phyloP scores from a whole-genome alignment of 2,329 filamentous ascomycete genomes.

The Botryotinia convoluta region DNA sequence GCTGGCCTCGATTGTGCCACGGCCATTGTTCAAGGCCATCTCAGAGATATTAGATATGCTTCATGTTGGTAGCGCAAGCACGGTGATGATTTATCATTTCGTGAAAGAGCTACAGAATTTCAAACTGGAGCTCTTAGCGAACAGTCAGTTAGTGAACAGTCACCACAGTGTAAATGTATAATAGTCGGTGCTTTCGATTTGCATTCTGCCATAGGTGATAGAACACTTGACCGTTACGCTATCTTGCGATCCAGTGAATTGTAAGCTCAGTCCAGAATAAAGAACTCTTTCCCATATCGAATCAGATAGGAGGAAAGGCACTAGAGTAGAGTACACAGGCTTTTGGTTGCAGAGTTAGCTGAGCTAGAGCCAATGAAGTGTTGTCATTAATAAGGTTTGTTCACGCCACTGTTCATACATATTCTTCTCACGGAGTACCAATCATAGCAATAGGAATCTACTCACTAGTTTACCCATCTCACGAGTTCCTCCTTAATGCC shows the following conservation, averaged over 20 bases:
- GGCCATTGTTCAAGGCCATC: neutral
- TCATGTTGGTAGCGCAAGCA: neutral
- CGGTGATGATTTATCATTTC: neutral
- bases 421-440: neutral
- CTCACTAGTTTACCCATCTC: conserved; percentile 13
- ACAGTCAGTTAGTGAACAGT: neutral
- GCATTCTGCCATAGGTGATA: neutral
- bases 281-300: neutral
- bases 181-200: neutral
- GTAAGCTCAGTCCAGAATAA: neutral
- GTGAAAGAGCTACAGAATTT: neutral
- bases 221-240: neutral
- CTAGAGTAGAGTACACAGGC: neutral
- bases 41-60: neutral
- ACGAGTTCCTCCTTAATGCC: conserved; percentile 48
- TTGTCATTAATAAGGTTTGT: neutral
- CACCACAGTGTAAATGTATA: neutral
- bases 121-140: neutral
- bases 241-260: neutral
- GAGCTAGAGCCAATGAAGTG: neutral
- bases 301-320: neutral
- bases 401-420: neutral
- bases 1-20: neutral
- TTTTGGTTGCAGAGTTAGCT: neutral
- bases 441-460: neutral